Base-by-base conservation (phyloP, 2,329 filamentous ascomycete genomes). In the Alternaria hordeiaustralica region DNA sequence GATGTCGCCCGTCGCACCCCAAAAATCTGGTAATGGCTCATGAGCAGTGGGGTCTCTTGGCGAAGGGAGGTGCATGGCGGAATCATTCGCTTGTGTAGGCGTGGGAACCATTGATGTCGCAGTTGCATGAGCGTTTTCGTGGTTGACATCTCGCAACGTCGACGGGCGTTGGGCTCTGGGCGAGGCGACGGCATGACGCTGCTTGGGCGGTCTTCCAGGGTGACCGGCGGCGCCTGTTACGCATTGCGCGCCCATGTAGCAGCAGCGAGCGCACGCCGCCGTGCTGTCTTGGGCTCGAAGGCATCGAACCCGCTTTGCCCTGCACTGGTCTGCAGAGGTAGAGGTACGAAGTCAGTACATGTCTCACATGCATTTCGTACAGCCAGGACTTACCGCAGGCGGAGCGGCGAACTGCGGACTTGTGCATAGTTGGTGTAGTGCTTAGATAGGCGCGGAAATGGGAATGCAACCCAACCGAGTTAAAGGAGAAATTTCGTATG, bases 191-290 rank as follows among this genome's bases (percentile, higher is more conserved):
- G 44, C 44, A 20, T 28, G 30, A 53, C 23, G 25, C 23, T 21
- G 56, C 46, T 28, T 47, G 7, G 33, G 46, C 28, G 21, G 26
- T 58, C 47, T 60, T 53, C 36, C 23, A 5, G 25, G 30, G 13
- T 46, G 18, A 21, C 41, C 47, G 25, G 21, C 10, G 23, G 28
- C n/a, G 26, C 56, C n/a, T 58, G 44, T 51, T 66, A 68, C 4
- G 69, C 66, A 12, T 28, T 18, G 8, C 44, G 44, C 44, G 44
- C 44, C 67, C 69, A 23, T 53, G 25, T 18, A 10, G 28, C 12
- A 67, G 33, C n/a, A 8, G n/a, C 6, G 36, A 18, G 10, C 54
- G 50, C 2, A 58, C 25, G 18, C 51, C 47, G 5, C 5, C 36
- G 20, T 64, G 54, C 7, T 12, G 15, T 21, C 64, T 61, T 6